These are phyloP conservation scores for Lactarius hatsudake DNA, from an alignment of 768 basidiomycete genomes.

Conservation along the genomic window DNA sequence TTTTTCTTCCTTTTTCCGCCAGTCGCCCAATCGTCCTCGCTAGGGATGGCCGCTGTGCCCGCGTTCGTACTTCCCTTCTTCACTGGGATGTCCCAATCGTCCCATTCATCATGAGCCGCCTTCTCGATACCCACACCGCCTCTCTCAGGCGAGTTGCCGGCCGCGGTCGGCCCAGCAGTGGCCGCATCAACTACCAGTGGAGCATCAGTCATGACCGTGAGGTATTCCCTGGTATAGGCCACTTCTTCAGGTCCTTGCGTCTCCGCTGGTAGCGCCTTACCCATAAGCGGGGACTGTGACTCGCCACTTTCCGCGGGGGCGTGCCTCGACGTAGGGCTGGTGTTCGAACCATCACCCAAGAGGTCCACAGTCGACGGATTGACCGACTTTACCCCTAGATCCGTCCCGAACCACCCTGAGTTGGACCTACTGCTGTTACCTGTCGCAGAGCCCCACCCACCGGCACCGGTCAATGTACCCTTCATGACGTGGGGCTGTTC, in stretches of 20 bases:
- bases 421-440: too few relatives aligned
- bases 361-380: slow-evolving; percentile 13
- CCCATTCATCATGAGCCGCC: not conserved
- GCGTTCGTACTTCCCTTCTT: too few relatives aligned
- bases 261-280: not conserved
- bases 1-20: not conserved
- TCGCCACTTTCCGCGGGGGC: not conserved
- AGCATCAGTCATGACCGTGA: slow-evolving; percentile 10
- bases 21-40: too few relatives aligned
- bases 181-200: not conserved
- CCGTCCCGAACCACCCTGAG: too few relatives aligned
- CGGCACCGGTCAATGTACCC: too few relatives aligned
- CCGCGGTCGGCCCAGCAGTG: not conserved
- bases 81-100: too few relatives aligned
- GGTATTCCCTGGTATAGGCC: not conserved
- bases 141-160: slow-evolving; percentile 1
- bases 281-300: not conserved
- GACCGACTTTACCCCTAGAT: not conserved
- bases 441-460: too few relatives aligned
- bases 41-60: too few relatives aligned
- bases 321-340: not conserved
- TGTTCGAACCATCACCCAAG: not conserved
- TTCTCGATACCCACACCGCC: not conserved
- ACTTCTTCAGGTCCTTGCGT: not conserved
- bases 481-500: not conserved